These are phyloP conservation scores for Amniculicola lignicola DNA, from an alignment of 495 filamentous ascomycete genomes.

Conservation along the genomic window DNA sequence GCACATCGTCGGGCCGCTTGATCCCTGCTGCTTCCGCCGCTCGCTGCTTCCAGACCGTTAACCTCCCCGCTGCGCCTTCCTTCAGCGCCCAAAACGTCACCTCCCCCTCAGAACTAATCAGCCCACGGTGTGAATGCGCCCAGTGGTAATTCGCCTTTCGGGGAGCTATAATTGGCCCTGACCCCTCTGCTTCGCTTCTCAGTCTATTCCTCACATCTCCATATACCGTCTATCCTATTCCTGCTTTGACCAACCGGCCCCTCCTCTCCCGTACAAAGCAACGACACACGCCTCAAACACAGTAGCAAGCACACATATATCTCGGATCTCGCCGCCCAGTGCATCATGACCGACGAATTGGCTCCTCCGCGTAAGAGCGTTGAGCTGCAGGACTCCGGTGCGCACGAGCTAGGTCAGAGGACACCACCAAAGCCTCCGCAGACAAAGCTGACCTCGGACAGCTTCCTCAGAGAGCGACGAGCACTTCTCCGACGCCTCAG, in stretches of 20 bases:
- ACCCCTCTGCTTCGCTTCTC: no score
- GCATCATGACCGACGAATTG: conserved; percentile 48
- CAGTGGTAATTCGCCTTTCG: no score
- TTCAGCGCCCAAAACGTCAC: neutral
- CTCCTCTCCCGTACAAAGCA: no score
- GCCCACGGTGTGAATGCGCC: no score
- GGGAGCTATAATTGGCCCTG: no score
- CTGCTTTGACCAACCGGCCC: no score
- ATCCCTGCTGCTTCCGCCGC: neutral
- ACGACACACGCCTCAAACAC: no score
- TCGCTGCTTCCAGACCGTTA: neutral
- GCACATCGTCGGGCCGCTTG: neutral
- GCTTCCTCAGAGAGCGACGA: conserved; percentile 69
- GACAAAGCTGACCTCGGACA: conserved; percentile 14
- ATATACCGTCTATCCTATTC: no score
- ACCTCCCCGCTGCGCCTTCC: neutral
- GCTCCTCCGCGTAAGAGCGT: conserved; percentile 63
- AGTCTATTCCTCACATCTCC: no score
- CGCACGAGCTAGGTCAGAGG: conserved; percentile 71
- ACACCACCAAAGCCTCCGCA: neutral
- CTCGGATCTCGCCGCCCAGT: neutral
- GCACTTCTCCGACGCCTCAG: conserved; percentile 86
- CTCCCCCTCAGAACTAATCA: neutral
- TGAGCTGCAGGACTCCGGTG: conserved; percentile 70
- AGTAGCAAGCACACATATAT: neutral